A percentile compares a stretch with the other conserved stretches of the same genome.
Conservation (phyloP, 768 basidiomycete species). For the Mycena amicta region DNA sequence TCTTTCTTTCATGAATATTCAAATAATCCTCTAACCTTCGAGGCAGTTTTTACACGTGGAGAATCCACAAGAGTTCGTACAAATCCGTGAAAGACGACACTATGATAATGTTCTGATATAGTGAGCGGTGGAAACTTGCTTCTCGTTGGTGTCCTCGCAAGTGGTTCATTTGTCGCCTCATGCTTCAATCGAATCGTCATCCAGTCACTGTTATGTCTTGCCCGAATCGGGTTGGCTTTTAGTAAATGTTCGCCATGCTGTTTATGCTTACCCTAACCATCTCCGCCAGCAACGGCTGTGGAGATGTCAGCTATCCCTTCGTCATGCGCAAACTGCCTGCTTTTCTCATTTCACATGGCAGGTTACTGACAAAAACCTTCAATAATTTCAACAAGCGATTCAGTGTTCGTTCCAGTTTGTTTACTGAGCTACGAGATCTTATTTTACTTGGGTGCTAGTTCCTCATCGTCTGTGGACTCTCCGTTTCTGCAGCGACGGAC, state of each 20-base stretch:
- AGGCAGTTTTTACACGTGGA: constrained; percentile 1
- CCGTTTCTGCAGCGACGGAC: neutral
- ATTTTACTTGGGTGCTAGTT: neutral
- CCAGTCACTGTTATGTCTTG: neutral
- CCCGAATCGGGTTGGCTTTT: neutral
- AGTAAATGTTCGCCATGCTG: neutral
- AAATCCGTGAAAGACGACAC: neutral
- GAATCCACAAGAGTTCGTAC: constrained; percentile 41
- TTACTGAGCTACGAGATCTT: neutral
- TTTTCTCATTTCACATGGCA: neutral
- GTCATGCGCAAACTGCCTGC: neutral
- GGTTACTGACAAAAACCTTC: neutral
- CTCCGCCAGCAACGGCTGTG: neutral
- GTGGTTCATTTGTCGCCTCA: neutral
- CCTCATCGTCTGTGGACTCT: neutral
- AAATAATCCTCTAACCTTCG: neutral
- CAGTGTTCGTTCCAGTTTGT: neutral
- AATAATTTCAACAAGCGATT: neutral
- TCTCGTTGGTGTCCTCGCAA: neutral
- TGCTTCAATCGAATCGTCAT: neutral
- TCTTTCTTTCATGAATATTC: neutral
- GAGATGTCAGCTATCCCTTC: neutral
- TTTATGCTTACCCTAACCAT: neutral
- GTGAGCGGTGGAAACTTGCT: neutral
- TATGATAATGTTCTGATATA: neutral